phyloP scores from a whole-genome alignment of 306 rosid species.

The Acmispon strigosus region DNA sequence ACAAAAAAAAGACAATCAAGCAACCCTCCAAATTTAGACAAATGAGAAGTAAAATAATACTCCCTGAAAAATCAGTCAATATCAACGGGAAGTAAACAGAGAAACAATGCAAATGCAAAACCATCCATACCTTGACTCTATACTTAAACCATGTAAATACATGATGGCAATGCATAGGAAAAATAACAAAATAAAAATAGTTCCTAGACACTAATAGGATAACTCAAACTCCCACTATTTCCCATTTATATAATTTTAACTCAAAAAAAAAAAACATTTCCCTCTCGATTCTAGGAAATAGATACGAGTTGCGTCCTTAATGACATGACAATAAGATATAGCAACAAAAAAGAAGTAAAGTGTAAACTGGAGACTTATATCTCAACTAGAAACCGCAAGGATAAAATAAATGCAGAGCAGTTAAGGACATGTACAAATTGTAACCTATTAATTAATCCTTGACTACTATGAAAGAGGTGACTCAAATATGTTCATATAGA shows the following conservation, averaged over 20 bases:
- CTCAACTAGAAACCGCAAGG: slow-evolving; percentile 9
- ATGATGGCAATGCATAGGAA: slow-evolving; percentile 8
- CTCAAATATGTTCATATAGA: background rate
- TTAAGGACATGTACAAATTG: background rate
- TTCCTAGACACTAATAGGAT: background rate
- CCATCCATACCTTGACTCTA: background rate
- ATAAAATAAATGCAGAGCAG: background rate
- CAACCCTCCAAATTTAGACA: slow-evolving; percentile 18
- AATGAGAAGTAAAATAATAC: background rate
- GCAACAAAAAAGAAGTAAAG: slow-evolving; percentile 13
- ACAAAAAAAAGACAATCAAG: background rate
- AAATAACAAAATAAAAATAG: background rate
- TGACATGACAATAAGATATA: background rate
- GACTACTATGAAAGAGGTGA: background rate
- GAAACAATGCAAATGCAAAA: background rate
- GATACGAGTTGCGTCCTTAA: background rate
- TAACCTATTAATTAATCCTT: background rate
- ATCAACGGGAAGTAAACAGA: background rate
- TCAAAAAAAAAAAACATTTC: background rate
- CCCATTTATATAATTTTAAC: background rate
- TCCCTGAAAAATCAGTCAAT: background rate
- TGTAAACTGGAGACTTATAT: background rate
- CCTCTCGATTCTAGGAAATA: background rate
- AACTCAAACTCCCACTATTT: background rate
- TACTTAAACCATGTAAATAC: background rate